These are phyloP conservation scores for Lachnellula cervina DNA, from an alignment of 2,329 filamentous ascomycete genomes.

Conservation along the genomic window DNA sequence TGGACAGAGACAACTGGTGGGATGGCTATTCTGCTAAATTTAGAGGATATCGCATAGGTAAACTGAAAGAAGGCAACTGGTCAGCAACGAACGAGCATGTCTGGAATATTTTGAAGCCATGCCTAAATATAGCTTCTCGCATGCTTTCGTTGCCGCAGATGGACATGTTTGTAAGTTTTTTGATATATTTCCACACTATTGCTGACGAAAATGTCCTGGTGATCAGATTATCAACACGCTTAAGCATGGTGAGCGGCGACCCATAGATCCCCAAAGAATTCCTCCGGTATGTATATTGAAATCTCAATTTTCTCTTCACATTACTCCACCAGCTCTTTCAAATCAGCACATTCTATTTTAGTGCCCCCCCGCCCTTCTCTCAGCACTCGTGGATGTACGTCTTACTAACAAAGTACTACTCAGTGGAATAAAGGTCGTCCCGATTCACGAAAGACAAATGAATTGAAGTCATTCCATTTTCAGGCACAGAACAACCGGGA, in stretches of 20 bases:
- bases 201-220: not conserved
- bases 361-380: not conserved
- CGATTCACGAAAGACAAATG: not conserved
- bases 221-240: not conserved
- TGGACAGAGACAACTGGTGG: not conserved
- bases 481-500: not conserved
- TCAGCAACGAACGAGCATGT: not conserved
- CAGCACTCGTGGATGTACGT: too few relatives aligned
- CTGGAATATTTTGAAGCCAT: not conserved
- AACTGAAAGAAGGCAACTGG: not conserved
- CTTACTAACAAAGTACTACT: not conserved
- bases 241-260: not conserved
- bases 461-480: not conserved
- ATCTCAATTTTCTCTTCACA: not conserved
- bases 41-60: not conserved
- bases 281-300: not conserved
- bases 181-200: not conserved
- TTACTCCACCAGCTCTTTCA: not conserved
- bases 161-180: not conserved
- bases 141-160: not conserved
- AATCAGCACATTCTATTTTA: not conserved
- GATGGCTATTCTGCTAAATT: not conserved
- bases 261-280: not conserved
- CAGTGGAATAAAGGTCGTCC: not conserved
- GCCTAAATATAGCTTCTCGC: not conserved